A percentile compares a stretch with the other conserved stretches of the same genome.
Conservation (phyloP, 2,329 filamentous ascomycete genomes). For the Alternaria arborescens region DNA sequence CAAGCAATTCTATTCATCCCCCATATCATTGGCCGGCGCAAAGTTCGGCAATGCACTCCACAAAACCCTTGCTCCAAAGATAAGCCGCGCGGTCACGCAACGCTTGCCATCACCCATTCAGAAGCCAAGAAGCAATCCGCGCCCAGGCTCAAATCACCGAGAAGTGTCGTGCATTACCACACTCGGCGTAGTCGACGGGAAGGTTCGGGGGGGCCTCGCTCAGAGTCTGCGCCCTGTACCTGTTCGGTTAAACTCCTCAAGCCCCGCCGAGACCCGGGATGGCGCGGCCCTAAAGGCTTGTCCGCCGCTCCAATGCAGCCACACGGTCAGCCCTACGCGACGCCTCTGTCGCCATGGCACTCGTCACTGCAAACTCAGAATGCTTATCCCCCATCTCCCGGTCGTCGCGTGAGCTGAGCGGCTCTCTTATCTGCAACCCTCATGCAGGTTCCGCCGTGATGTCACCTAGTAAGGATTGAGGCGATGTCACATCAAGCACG, state of each 20-base stretch:
- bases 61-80: constrained; percentile 10
- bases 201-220: constrained; percentile 19
- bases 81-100: constrained; percentile 8
- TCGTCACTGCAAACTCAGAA: constrained; percentile 12
- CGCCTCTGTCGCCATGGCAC: constrained; percentile 10
- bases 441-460: not conserved
- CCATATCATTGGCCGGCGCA: constrained; percentile 17
- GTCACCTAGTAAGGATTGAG: not conserved
- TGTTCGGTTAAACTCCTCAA: constrained; percentile 30
- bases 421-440: not conserved
- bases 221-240: constrained; percentile 20
- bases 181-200: constrained; percentile 21
- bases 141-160: constrained; percentile 5
- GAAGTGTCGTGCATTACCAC: constrained; percentile 27
- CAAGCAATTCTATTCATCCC: not conserved
- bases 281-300: constrained; percentile 34
- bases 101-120: not conserved
- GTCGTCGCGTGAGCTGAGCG: constrained; percentile 1
- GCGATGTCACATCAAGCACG: constrained; percentile 29
- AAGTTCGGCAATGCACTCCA: constrained; percentile 19
- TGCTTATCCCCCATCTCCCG: not conserved
- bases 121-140: constrained; percentile 1
- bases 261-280: constrained; percentile 29
- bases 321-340: constrained; percentile 17
- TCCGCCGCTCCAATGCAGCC: constrained; percentile 18